Percentiles rank a stretch among this genome's conserved stretches.
Conservation (phyloP, 1,284 basidiomycete species). For the Heimioporus retisporus region DNA sequence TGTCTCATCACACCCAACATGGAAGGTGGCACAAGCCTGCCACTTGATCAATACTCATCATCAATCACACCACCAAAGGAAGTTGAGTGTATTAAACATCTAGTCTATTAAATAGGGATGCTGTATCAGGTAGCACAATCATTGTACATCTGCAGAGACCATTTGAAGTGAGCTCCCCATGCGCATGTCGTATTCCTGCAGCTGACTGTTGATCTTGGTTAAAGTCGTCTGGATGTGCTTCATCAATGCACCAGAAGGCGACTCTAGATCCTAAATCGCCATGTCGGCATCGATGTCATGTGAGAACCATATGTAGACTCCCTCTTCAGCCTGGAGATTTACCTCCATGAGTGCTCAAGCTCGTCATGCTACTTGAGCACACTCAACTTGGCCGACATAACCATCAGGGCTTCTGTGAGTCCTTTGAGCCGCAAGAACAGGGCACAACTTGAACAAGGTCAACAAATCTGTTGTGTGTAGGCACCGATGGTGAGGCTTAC, state of each 20-base stretch:
- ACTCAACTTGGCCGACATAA: conserved; percentile 96
- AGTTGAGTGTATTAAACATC: conserved; percentile 20
- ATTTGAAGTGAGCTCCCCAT: conserved; percentile 95
- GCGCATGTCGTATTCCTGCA: conserved; percentile 92
- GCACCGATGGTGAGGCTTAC: conserved; percentile 43
- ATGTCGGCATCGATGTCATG: no score
- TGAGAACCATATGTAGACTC: conserved; percentile 14
- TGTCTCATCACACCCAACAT: no score
- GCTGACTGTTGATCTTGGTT: conserved; percentile 94
- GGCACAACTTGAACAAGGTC: conserved; percentile 47
- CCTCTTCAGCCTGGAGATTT: conserved; percentile 90
- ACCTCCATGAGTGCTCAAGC: conserved; percentile 92
- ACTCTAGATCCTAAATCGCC: conserved; percentile 71
- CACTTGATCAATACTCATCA: no score
- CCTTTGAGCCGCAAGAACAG: conserved; percentile 87
- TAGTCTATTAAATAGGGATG: conserved; percentile 20
- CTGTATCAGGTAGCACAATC: not conserved
- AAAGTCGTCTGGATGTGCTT: conserved; percentile 98
- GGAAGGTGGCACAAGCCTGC: no score
- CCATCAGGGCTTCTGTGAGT: conserved; percentile 91
- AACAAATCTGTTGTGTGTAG: not conserved
- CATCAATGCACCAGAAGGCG: conserved; percentile 84
- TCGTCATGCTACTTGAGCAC: conserved; percentile 98
- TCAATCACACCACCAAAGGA: not conserved
- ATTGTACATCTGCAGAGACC: conserved; percentile 91